Evolutionary conservation across 805 yeast species (phyloP).

Genomic region (Suhomyces pyralidae): DNA sequence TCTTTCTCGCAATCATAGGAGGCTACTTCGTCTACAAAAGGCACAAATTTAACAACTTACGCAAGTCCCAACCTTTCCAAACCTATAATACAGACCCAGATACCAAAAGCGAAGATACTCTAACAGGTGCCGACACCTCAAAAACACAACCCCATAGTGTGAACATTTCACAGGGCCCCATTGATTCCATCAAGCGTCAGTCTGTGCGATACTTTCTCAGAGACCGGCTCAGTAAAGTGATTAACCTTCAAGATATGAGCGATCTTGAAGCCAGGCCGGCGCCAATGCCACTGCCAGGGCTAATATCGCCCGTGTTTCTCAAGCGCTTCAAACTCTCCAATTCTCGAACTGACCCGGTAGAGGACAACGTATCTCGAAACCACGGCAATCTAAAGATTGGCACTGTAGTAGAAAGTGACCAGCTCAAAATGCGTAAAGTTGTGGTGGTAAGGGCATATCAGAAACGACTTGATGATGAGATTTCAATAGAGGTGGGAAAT

Average conservation of each 20-base stretch:
- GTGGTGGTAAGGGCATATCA: constrained; percentile 22
- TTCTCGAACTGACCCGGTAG: neutral
- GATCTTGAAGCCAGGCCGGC: constrained; percentile 10
- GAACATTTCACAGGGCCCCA: neutral
- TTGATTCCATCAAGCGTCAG: constrained; percentile 10
- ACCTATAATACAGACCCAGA: neutral
- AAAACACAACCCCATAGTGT: neutral
- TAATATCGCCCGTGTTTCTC: constrained; percentile 29
- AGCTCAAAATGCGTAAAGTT: neutral
- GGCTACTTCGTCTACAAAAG: constrained; percentile 8
- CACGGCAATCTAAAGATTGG: neutral
- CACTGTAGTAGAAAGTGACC: neutral
- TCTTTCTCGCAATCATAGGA: constrained; percentile 11
- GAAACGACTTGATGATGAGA: constrained; percentile 32
- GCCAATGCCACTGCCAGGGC: neutral
- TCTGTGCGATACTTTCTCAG: constrained; percentile 12
- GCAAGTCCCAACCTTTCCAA: neutral
- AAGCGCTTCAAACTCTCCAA: constrained; percentile 31
- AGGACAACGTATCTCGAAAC: constrained; percentile 1
- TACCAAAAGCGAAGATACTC: neutral
- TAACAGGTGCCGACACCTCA: neutral
- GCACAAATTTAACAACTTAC: constrained; percentile 1
- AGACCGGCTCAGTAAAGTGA: constrained; percentile 23
- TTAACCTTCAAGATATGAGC: constrained; percentile 13
- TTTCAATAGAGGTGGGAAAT: constrained; percentile 30